Evolutionary conservation across 768 basidiomycete genomes (phyloP).

Genomic region (Tephrocybe sp.): DNA sequence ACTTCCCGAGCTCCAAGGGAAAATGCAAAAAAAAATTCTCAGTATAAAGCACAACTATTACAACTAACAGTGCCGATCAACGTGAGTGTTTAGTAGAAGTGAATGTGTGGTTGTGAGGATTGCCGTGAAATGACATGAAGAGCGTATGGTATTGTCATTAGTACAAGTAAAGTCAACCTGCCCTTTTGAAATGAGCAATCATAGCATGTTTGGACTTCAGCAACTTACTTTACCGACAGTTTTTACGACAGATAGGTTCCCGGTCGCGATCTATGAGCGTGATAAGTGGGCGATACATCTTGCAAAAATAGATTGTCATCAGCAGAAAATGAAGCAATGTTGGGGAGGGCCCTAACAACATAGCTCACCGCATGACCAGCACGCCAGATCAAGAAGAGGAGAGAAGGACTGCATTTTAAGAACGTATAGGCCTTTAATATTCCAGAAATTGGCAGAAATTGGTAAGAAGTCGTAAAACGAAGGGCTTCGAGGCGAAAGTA

Average conservation of each 20-base stretch:
- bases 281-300: not conserved
- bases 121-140: no score
- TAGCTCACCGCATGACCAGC: conserved; percentile 12
- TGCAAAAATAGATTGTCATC: not conserved
- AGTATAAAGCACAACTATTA: no score
- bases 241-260: conserved; percentile 13
- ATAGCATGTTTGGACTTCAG: not conserved
- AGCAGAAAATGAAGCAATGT: not conserved
- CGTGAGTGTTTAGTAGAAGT: no score
- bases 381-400: conserved; percentile 8
- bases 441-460: no score
- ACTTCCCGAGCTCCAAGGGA: no score
- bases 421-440: no score
- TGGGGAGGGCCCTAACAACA: not conserved
- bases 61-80: no score
- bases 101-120: no score
- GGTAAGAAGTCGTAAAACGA: not conserved
- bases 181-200: not conserved
- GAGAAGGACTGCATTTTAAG: conserved; percentile 3
- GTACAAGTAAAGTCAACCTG: no score
- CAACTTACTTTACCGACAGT: conserved; percentile 10
- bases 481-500: not conserved
- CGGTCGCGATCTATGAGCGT: conserved; percentile 8
- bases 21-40: no score
- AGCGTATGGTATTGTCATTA: no score